Evolutionary conservation across 805 yeast species (phyloP).

Genomic region (Candida xyloterini): DNA sequence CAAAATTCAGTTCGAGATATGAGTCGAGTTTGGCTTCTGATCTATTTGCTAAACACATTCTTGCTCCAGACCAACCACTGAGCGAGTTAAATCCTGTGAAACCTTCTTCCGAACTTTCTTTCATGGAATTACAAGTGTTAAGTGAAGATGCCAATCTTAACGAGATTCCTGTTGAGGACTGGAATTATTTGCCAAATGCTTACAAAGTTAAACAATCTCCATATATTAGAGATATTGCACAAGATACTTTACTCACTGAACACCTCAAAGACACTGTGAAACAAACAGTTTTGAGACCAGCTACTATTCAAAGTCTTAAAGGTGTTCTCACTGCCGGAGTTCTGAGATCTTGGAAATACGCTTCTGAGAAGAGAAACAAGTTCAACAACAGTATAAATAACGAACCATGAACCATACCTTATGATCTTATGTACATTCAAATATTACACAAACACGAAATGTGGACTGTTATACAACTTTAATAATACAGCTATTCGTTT

Average conservation of each 20-base stretch:
- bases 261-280: conserved; percentile 41
- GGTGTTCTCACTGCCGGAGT: conserved; percentile 89
- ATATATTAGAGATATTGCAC: conserved; percentile 42
- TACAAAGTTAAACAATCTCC: conserved; percentile 27
- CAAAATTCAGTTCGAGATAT: conserved; percentile 22
- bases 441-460: conserved; percentile 6
- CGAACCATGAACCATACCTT: conserved; percentile 5
- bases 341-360: conserved; percentile 65
- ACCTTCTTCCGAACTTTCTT: conserved; percentile 20
- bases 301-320: conserved; percentile 71
- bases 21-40: conserved; percentile 29
- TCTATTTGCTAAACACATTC: conserved; percentile 26
- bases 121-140: conserved; percentile 25
- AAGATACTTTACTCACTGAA: conserved; percentile 34
- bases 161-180: conserved; percentile 31
- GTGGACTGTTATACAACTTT: conserved; percentile 11
- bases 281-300: conserved; percentile 63
- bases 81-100: conserved; percentile 15
- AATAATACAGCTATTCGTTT: conserved; percentile 27
- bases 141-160: conserved; percentile 12
- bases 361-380: conserved; percentile 62
- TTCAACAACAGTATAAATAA: conserved; percentile 15
- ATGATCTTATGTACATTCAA: conserved; percentile 10
- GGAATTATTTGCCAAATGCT: conserved; percentile 32
- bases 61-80: conserved; percentile 13